phyloP scores from a whole-genome alignment of 176 grass and related monocot species.

The Neostapfia colusana region DNA sequence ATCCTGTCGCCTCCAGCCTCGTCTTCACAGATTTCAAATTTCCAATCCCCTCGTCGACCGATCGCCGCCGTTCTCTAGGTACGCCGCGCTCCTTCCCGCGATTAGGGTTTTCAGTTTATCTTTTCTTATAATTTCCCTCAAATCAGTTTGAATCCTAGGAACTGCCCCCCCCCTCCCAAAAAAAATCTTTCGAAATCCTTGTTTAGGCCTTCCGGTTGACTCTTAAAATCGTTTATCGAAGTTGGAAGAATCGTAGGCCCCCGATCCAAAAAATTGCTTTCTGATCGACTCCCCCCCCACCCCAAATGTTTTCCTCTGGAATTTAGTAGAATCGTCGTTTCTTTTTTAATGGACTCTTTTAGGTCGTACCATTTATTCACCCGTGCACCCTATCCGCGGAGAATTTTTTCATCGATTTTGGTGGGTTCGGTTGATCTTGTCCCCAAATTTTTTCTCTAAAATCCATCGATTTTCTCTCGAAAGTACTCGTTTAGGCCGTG shows the following conservation, averaged over 20 bases:
- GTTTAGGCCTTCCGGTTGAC: background rate
- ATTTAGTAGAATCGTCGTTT: background rate
- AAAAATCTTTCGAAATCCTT: background rate
- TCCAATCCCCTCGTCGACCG: background rate
- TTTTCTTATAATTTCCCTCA: too few relatives aligned
- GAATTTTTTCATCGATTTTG: conserved; percentile 9
- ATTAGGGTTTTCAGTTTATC: background rate
- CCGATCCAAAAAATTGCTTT: too few relatives aligned
- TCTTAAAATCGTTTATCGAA: background rate
- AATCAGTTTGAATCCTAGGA: background rate
- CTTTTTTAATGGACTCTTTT: background rate
- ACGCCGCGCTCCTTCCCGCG: background rate
- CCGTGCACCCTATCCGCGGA: background rate
- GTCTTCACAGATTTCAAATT: background rate
- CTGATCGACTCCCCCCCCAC: background rate
- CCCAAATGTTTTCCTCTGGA: background rate
- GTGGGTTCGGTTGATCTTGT: background rate
- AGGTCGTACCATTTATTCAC: background rate
- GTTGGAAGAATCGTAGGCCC: too few relatives aligned
- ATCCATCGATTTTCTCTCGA: background rate
- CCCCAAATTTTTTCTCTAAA: background rate
- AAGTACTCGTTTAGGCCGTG: background rate
- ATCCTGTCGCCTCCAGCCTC: background rate
- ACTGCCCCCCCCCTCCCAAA: background rate
- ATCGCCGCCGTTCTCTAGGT: conserved; percentile 4